Conservation (phyloP, 257 asterid species). For the Thymus mandschuricus region DNA sequence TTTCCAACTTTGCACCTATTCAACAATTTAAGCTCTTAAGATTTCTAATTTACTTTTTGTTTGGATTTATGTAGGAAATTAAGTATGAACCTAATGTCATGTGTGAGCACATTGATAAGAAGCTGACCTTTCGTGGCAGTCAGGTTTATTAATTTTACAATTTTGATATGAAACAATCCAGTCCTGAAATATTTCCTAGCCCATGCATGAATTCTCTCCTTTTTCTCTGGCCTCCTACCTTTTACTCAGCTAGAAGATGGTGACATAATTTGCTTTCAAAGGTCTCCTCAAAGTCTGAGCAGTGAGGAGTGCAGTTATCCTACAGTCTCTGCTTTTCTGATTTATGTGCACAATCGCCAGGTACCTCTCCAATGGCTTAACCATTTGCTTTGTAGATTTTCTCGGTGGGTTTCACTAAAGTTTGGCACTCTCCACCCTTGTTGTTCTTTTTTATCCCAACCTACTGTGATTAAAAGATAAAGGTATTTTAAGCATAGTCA, state of each 20-base stretch:
- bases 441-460: slow-evolving; percentile 1
- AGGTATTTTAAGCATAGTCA: background rate
- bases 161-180: background rate
- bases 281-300: slow-evolving; percentile 48
- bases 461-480: background rate
- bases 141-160: slow-evolving; percentile 47
- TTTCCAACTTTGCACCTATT: slow-evolving; percentile 10
- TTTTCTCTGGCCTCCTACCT: slow-evolving; percentile 30
- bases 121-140: slow-evolving; percentile 51
- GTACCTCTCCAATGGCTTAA: slow-evolving; percentile 37
- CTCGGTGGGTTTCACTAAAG: slow-evolving; percentile 10
- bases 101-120: slow-evolving; percentile 76
- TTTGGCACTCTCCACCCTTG: slow-evolving; percentile 15
- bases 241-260: slow-evolving; percentile 76
- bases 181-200: background rate
- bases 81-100: slow-evolving; percentile 77
- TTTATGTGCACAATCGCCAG: slow-evolving; percentile 81
- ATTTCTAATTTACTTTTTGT: slow-evolving; percentile 20
- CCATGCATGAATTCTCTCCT: background rate
- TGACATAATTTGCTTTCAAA: slow-evolving; percentile 79
- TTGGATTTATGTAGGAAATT: slow-evolving; percentile 55
- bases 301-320: slow-evolving; percentile 62
- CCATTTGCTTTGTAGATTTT: slow-evolving; percentile 18
- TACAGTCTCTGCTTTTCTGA: slow-evolving; percentile 71
- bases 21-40: slow-evolving; percentile 10